Base-by-base conservation (phyloP, 805 yeast genomes). In the Lipomyces yamanashiensis region DNA sequence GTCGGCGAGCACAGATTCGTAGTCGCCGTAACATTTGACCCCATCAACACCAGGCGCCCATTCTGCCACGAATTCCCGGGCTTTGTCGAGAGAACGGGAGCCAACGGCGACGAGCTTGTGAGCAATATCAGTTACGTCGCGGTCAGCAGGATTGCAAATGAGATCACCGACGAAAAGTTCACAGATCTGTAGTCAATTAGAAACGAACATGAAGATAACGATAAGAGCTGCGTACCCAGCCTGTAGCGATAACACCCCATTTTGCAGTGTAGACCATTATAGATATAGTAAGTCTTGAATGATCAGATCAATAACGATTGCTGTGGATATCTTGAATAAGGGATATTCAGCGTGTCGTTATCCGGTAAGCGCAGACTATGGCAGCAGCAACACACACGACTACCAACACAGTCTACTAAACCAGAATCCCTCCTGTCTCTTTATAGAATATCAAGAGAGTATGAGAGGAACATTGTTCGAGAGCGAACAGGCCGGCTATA, bases 1-100 rank as follows among this genome's bases (percentile, higher is more conserved):
- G 63, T 81, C 79, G 28, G 61, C 61, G 63, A 76, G 78, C 44
- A 83, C 75, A 1, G 80, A 82, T 19, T 77, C 78, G 68, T 84
- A 84, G 7, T 63, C 59, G 12, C 66, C 71, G 47, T 71, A 71
- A 64, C 59, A 19, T 63, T 54, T 19, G 67, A 70, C 50, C 66
- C 61, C 49, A 2, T 66, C 67, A 15, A 63, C 71, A 45, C 71
- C 71, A 13, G 65, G 72, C 28, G 69, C 62, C 47, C 59, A 65
- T 45, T 71, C 72, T 44, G 54, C 49, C 41, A 72, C 68, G 50
- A 73, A 73, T 61, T 70, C 54, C 50, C 64, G 51, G 36, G 74
- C 74, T 49, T 66, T 62, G 28, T 64, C 74, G 34, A 56, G 61
- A 7, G 70, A 57, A 17, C 74, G 69, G 37, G 75, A 71, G 45